Evolutionary conservation across 2,329 filamentous ascomycete genomes (phyloP).

Genomic region (Pseudogymnoascus verrucosus): DNA sequence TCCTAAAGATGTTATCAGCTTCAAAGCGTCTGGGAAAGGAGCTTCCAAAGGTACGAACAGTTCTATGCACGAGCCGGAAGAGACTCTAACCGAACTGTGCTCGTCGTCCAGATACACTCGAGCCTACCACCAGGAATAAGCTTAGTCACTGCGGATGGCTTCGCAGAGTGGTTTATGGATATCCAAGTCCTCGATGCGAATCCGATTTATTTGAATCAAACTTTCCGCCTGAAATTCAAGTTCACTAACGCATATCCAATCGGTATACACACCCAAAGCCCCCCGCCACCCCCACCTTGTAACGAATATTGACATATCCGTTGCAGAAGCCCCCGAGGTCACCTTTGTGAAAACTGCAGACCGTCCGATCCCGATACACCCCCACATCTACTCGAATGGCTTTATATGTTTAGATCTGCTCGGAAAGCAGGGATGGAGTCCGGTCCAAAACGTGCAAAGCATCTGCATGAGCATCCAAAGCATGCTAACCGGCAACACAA

Average conservation of each 20-base stretch:
- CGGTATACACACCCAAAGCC: slow-evolving; percentile 42
- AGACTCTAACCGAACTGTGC: background rate
- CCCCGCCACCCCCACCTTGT: background rate
- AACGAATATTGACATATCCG: background rate
- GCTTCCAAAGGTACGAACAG: slow-evolving; percentile 42
- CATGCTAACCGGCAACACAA: slow-evolving; percentile 93
- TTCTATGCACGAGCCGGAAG: background rate
- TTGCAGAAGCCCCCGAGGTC: slow-evolving; percentile 83
- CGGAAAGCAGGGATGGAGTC: slow-evolving; percentile 82
- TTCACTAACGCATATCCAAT: slow-evolving; percentile 86
- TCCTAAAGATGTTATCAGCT: slow-evolving; percentile 32
- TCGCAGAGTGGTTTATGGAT: slow-evolving; percentile 87
- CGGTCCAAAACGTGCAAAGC: slow-evolving; percentile 93
- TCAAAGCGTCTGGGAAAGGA: slow-evolving; percentile 53
- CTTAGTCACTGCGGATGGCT: slow-evolving; percentile 71
- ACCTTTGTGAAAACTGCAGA: slow-evolving; percentile 64
- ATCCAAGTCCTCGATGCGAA: slow-evolving; percentile 86
- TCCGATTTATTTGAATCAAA: slow-evolving; percentile 74
- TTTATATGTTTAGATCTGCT: slow-evolving; percentile 97
- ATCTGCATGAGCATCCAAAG: slow-evolving; percentile 96
- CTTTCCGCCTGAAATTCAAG: slow-evolving; percentile 77
- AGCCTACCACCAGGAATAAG: slow-evolving; percentile 58
- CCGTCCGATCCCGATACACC: slow-evolving; percentile 80
- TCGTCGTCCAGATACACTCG: slow-evolving; percentile 23
- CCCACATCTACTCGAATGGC: slow-evolving; percentile 96